Evolutionary conservation across 2,329 filamentous ascomycete species (phyloP), one percentile per base, ranked within the genome.

Genomic region (Trichothecium sympodiale): DNA sequence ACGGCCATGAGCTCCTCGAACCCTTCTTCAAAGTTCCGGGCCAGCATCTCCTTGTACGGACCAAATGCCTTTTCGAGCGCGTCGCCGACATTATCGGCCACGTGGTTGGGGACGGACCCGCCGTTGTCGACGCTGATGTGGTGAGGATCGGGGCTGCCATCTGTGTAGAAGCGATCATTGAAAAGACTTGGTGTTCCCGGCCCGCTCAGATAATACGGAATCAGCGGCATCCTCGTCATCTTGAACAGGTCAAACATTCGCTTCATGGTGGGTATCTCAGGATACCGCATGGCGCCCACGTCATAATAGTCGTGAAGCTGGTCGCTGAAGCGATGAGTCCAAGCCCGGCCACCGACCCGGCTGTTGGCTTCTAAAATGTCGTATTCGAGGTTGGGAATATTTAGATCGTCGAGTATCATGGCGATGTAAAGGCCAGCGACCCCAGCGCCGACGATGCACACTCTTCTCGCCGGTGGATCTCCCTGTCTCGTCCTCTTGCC

Each of bases 241-340:
- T 36, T 18, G 17, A 41, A 41, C 8, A 41, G 23, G 17, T 38
- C 31, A 33, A 41, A 41, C 10, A 36, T 34, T 6, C 39, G 31
- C 12, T 36, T 10, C 56, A 56, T 60, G 34, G 45, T 43, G 4
- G 40, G 30, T 20, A 49, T 59, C 4, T 56, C 27, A 0, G 59
- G 59, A 37, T 51, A 59, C 13, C 60, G 43, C 59, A 62, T 62
- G 4, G 60, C 59, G 1, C 59, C 60, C 25, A 62, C 43, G 40
- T 63, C 60, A 35, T 60, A 61, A 40, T 63, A 63, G 40, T 60
- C 49, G 34, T 59, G 53, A 30, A 35, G 8, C 6, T 38, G 34
- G 2, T 50, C 33, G 31, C 37, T 45, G 35, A 62, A 60, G 10
- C 47, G 27, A 37, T 60, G 45, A 1, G 59, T 60, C 32, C 48